Base-by-base conservation (phyloP, 768 basidiomycete species). In the Suillus cothurnatus region DNA sequence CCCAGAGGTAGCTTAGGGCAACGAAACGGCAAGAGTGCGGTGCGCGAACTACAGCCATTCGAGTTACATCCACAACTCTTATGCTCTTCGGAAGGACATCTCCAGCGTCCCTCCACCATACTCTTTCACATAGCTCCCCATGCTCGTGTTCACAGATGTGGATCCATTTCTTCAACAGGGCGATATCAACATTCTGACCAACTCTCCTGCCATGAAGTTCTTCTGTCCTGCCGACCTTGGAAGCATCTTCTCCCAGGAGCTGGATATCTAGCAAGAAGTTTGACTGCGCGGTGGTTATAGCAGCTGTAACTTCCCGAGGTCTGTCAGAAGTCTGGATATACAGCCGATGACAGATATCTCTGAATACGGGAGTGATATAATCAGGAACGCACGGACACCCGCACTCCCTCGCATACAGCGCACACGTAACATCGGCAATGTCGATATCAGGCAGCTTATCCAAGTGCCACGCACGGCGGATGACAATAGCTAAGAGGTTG, bases 1-100 rank as follows among this genome's bases (percentile, higher is more conserved):
- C 64, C 64, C 64, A 65, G n/a, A 65, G 32, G 39, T 65, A 65
- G 64, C 64, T 65, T 5, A 65, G 64, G 26, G 64, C 64, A 11
- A 65, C 38, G 32, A 43, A 64, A 34, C 63, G 63, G 45, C 63
- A 66, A 11, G 61, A 39, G 34, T 26, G 63, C 2, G 65, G 50
- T 6, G 53, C 65, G 15, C 28, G 64, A 26, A 66, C 53, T 4
- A 66, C 15, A 19, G 63, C 55, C 65, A 66, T 64, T 26, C 43
- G 21, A 28, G 28, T 21, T 28, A 64, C 63, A 36, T 64, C 63
- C 11, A 66, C 12, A 9, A 66, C 62, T 21, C 63, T 49, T 0
- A 56, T 19, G 41, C 12, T 64, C 26, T 28, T 53, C 15, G 63
- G 65, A 28, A 64, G 50, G 57, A 55, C 9, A 12, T 66, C 62